Evolutionary conservation across 441 rosid genomes (phyloP).

Genomic region (Theobroma grandiflorum): DNA sequence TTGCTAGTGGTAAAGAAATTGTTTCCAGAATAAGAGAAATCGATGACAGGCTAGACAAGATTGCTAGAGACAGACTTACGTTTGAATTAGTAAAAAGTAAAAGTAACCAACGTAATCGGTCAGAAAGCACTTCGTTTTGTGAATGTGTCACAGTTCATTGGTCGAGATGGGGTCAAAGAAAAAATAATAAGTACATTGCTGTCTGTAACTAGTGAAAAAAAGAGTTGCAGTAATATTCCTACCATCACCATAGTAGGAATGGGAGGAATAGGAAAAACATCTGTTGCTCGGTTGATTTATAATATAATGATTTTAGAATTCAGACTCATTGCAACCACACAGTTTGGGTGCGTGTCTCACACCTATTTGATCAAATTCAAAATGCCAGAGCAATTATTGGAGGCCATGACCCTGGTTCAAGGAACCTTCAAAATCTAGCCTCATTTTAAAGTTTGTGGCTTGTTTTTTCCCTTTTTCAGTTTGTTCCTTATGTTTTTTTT

Average conservation of each 20-base stretch:
- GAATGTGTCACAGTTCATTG: neutral
- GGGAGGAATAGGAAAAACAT: slow-evolving; percentile 25
- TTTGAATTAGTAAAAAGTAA: neutral
- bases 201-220: neutral
- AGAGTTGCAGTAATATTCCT: neutral
- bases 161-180: neutral
- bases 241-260: slow-evolving; percentile 25
- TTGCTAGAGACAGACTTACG: neutral
- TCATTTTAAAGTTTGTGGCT: neutral
- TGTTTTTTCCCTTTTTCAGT: too few species aligned
- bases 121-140: neutral
- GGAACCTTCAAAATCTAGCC: neutral
- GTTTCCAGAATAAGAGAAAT: neutral
- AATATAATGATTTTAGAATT: neutral
- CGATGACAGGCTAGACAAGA: neutral
- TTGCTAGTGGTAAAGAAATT: neutral
- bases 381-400: neutral
- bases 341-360: slow-evolving; percentile 28
- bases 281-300: slow-evolving; percentile 10
- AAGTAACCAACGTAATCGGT: neutral
- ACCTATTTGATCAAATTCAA: neutral
- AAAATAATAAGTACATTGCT: neutral
- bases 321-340: neutral
- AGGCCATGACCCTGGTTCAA: neutral
- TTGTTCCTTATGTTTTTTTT: too few species aligned